Evolutionary conservation across 2,329 filamentous ascomycete species (phyloP).

Genomic region (Fusarium verticillioides): DNA sequence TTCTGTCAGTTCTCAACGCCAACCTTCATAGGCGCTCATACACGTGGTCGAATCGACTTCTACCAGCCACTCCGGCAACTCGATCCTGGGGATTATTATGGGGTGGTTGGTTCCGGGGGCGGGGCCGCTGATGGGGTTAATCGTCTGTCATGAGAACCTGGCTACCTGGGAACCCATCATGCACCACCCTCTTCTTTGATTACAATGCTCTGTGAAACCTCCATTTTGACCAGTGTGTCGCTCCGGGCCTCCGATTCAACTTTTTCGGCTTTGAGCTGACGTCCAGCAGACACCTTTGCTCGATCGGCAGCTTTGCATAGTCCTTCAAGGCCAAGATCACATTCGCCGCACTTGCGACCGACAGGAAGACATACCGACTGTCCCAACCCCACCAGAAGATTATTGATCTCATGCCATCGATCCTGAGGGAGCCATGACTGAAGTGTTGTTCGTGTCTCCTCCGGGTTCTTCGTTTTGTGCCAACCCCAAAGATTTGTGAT

Average conservation of each 20-base stretch:
- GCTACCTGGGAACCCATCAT: slow-evolving; percentile 11
- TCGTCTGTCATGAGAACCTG: slow-evolving; percentile 11
- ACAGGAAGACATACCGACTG: slow-evolving; percentile 88
- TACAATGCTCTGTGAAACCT: slow-evolving; percentile 35
- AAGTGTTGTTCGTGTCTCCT: slow-evolving; percentile 80
- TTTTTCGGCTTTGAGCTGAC: slow-evolving; percentile 55
- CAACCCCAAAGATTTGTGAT: slow-evolving; percentile 96
- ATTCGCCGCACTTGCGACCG: slow-evolving; percentile 84
- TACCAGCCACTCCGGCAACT: slow-evolving; percentile 17
- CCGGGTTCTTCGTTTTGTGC: slow-evolving; percentile 83
- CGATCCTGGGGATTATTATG: slow-evolving; percentile 34
- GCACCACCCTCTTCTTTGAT: slow-evolving; percentile 46
- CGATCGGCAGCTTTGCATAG: slow-evolving; percentile 79
- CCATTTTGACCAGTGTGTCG: slow-evolving; percentile 39
- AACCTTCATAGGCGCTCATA: slow-evolving; percentile 19
- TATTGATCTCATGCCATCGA: slow-evolving; percentile 92
- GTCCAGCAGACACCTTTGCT: slow-evolving; percentile 69
- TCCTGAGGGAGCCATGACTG: slow-evolving; percentile 86
- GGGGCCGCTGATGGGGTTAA: slow-evolving; percentile 31
- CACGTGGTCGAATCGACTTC: slow-evolving; percentile 38
- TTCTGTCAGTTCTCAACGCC: slow-evolving; percentile 2
- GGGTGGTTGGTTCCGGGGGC: slow-evolving; percentile 38
- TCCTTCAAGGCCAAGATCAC: slow-evolving; percentile 79
- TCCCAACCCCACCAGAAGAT: slow-evolving; percentile 86
- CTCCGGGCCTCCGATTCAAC: slow-evolving; percentile 40